These are phyloP conservation scores for Apiospora sp. DNA, from an alignment of 2,329 filamentous ascomycete species.

Conservation along the genomic window DNA sequence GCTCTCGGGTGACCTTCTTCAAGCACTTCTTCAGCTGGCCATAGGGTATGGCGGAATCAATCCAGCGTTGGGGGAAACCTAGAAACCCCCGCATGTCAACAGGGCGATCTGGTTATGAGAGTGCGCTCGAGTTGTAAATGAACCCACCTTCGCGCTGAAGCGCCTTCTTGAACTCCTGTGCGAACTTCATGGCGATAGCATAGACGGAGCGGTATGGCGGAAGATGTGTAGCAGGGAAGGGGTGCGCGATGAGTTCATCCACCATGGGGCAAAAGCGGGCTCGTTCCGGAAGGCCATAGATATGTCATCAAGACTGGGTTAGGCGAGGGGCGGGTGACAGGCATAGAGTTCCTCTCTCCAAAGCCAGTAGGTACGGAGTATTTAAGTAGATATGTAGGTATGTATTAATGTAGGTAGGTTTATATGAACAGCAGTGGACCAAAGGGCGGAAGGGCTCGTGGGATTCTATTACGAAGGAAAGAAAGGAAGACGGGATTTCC, in stretches of 20 bases:
- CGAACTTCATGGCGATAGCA: constrained; percentile 79
- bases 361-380: too few species aligned
- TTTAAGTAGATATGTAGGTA: neutral
- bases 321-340: constrained; percentile 3
- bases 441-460: neutral
- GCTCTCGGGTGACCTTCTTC: constrained; percentile 78
- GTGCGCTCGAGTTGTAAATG: neutral
- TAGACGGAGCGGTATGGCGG: neutral
- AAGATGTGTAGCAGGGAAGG: constrained; percentile 1
- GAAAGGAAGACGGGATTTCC: neutral
- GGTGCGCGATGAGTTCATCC: constrained; percentile 11
- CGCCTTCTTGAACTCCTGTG: constrained; percentile 75
- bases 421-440: neutral
- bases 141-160: constrained; percentile 66
- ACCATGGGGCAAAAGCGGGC: constrained; percentile 17
- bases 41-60: constrained; percentile 82
- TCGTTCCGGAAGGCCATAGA: constrained; percentile 11
- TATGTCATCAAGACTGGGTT: neutral
- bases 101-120: neutral
- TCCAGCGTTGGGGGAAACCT: constrained; percentile 77
- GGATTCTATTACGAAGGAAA: neutral
- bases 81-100: neutral
- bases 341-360: neutral
- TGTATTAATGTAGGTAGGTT: neutral
- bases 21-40: constrained; percentile 88